phyloP scores from a whole-genome alignment of 495 filamentous ascomycete species.

The Penicillium egyptiacum region DNA sequence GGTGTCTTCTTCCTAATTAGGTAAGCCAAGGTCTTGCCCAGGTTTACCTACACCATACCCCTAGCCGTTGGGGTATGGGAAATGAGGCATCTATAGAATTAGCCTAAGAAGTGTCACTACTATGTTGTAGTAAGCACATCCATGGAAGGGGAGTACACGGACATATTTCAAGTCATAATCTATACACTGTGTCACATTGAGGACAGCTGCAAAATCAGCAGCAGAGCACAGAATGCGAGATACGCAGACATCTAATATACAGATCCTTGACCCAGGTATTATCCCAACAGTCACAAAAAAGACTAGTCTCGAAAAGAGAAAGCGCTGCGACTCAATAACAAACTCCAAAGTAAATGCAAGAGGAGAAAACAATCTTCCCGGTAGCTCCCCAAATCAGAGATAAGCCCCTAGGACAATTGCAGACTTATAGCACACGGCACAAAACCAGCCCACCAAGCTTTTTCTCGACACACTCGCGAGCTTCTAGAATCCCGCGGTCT shows the following conservation, averaged over 20 bases:
- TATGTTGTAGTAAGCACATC: background rate
- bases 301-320: slow-evolving; percentile 32
- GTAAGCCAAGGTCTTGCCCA: too few species aligned
- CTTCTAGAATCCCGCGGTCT: slow-evolving; percentile 78
- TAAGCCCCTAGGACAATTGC: slow-evolving; percentile 7
- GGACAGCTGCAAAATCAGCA: slow-evolving; percentile 20
- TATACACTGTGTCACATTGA: slow-evolving; percentile 28
- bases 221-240: slow-evolving; percentile 25
- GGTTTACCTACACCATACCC: too few species aligned
- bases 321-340: slow-evolving; percentile 40
- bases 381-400: slow-evolving; percentile 11
- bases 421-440: slow-evolving; percentile 59
- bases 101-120: background rate
- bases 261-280: slow-evolving; percentile 37
- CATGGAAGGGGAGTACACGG: slow-evolving; percentile 16
- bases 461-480: slow-evolving; percentile 81
- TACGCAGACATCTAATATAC: slow-evolving; percentile 44
- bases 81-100: background rate
- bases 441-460: slow-evolving; percentile 81
- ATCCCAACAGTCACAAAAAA: slow-evolving; percentile 40
- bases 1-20: too few species aligned
- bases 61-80: background rate
- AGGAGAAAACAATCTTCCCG: slow-evolving; percentile 18
- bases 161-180: slow-evolving; percentile 31
- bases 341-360: slow-evolving; percentile 51